Conservation (phyloP, 1,284 basidiomycete species). For the Singerocomus inundabilis region DNA sequence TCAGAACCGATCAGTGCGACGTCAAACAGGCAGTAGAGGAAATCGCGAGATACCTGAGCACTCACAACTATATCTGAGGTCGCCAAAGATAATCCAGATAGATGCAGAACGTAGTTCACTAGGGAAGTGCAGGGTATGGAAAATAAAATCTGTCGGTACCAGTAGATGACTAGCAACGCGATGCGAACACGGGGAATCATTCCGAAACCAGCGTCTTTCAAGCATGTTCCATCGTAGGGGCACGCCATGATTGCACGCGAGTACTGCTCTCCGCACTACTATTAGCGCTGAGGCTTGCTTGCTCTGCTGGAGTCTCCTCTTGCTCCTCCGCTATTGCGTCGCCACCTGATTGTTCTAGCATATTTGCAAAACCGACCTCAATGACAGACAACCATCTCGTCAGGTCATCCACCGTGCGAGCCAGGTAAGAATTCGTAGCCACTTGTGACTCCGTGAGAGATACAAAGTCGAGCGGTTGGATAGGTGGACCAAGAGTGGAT, state of each 20-base stretch:
- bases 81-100: conserved; percentile 19
- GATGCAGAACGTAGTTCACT: conserved; percentile 9
- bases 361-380: conserved; percentile 63
- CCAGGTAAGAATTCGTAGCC: conserved; percentile 70
- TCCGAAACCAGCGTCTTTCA: conserved; percentile 10
- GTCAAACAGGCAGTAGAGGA: conserved; percentile 79
- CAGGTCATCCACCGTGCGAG: conserved; percentile 76
- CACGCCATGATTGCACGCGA: conserved; percentile 13
- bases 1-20: conserved; percentile 82
- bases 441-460: conserved; percentile 59
- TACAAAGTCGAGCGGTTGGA: conserved; percentile 69
- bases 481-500: conserved; percentile 38
- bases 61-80: conserved; percentile 54
- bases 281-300: conserved; percentile 14
- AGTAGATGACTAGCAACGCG: conserved; percentile 23
- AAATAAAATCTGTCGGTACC: conserved; percentile 14
- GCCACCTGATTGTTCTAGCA: conserved; percentile 53
- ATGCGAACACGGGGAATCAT: conserved; percentile 3
- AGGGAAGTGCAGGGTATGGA: conserved; percentile 15
- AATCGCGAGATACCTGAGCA: conserved; percentile 81
- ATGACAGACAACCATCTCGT: conserved; percentile 79
- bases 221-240: conserved; percentile 17
- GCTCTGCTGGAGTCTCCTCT: conserved; percentile 37
- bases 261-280: conserved; percentile 11
- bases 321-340: conserved; percentile 61